A percentile compares a stretch with the other conserved stretches of the same genome.
These are phyloP conservation scores for Fusarium pseudonygamai DNA, from an alignment of 2,329 filamentous ascomycete genomes.

Conservation along the genomic window DNA sequence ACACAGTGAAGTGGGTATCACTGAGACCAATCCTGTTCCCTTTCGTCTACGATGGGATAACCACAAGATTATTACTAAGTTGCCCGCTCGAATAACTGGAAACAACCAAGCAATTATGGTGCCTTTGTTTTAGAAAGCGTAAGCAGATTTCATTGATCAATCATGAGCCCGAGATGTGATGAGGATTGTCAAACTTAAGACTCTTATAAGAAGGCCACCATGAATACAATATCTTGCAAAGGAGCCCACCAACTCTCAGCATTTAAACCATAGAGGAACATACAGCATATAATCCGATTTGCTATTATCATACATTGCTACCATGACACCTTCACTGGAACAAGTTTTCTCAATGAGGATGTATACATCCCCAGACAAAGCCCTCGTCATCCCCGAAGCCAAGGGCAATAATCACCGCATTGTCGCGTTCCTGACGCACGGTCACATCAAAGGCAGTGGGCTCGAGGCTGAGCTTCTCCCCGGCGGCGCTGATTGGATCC, in stretches of 20 bases:
- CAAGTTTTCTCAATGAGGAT: conserved; percentile 1
- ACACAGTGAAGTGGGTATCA: not conserved
- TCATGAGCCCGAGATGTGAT: not conserved
- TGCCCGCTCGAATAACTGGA: rapidly evolving
- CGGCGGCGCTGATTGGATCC: conserved; percentile 1
- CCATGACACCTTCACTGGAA: not conserved
- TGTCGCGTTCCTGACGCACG: not conserved
- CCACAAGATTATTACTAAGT: not conserved
- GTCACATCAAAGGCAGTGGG: not conserved
- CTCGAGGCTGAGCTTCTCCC: conserved; percentile 3
- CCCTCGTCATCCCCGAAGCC: not conserved
- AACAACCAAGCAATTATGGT: too few relatives aligned
- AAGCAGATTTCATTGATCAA: not conserved
- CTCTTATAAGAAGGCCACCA: too few relatives aligned
- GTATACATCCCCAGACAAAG: not conserved
- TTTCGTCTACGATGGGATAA: rapidly evolving
- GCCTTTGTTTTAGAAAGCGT: rapidly evolving
- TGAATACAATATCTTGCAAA: too few relatives aligned
- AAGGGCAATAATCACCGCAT: conserved; percentile 5
- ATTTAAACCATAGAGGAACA: too few relatives aligned
- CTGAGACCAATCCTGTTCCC: too few relatives aligned
- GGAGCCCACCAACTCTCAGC: too few relatives aligned
- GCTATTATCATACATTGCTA: rapidly evolving
- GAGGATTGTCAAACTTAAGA: rapidly evolving
- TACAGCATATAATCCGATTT: rapidly evolving